These are phyloP conservation scores for Aspergillus caelatus DNA, from an alignment of 2,329 filamentous ascomycete species.

Conservation along the genomic window DNA sequence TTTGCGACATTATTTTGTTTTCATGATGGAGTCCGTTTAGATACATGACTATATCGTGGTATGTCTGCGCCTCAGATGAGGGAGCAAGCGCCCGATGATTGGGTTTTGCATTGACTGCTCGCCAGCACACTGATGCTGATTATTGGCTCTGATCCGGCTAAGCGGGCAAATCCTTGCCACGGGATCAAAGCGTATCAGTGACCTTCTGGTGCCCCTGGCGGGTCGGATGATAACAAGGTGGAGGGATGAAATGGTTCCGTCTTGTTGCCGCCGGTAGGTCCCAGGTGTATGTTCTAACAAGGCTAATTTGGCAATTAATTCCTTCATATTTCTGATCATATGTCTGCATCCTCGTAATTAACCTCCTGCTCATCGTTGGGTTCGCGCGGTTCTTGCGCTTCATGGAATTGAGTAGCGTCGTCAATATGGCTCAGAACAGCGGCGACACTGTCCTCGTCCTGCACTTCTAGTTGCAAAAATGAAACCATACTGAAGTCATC, in stretches of 20 bases:
- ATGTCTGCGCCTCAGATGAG: background rate
- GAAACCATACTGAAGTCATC: conserved; percentile 99
- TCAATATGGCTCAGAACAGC: conserved; percentile 89
- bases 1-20: background rate
- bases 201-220: background rate
- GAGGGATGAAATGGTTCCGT: background rate
- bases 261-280: background rate
- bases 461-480: conserved; percentile 84
- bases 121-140: too few relatives aligned
- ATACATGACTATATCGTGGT: background rate
- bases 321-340: conserved; percentile 10
- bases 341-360: conserved; percentile 48
- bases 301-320: background rate
- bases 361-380: conserved; percentile 67
- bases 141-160: background rate
- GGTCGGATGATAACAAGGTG: background rate
- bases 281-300: background rate
- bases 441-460: conserved; percentile 88
- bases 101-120: background rate
- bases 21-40: conserved; percentile 1
- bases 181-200: background rate
- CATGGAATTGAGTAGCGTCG: conserved; percentile 89
- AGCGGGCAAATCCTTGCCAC: background rate
- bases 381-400: conserved; percentile 88
- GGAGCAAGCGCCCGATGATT: background rate